phyloP scores from a whole-genome alignment of 2,329 filamentous ascomycete species.

The Boeremia exigua region DNA sequence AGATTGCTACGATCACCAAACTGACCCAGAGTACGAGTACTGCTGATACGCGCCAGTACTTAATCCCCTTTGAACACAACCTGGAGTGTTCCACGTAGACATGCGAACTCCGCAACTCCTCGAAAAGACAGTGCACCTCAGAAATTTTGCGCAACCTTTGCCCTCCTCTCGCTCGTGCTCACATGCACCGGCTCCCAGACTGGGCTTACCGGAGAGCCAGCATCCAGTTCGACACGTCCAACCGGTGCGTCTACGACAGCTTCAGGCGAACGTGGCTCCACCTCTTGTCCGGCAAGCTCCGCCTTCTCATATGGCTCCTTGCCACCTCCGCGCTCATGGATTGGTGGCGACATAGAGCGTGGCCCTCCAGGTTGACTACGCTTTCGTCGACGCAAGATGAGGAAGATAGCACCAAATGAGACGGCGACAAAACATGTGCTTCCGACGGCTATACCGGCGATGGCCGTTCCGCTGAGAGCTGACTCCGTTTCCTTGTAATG shows the following conservation, averaged over 20 bases:
- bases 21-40: neutral
- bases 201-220: neutral
- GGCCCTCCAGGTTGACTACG: neutral
- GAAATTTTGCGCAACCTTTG: constrained; percentile 3
- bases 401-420: constrained; percentile 14
- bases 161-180: neutral
- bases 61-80: neutral
- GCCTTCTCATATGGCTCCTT: neutral
- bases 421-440: constrained; percentile 16
- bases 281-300: neutral
- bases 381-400: constrained; percentile 18
- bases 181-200: neutral
- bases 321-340: neutral
- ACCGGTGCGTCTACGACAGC: neutral
- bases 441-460: constrained; percentile 27
- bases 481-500: neutral
- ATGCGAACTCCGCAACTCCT: neutral
- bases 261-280: neutral
- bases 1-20: neutral
- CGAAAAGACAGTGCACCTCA: neutral
- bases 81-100: neutral
- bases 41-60: neutral
- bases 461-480: constrained; percentile 14
- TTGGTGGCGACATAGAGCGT: neutral
- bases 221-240: constrained; percentile 3